Evolutionary conservation across 1,284 basidiomycete genomes (phyloP).

Genomic region (Ceratobasidium sp.): DNA sequence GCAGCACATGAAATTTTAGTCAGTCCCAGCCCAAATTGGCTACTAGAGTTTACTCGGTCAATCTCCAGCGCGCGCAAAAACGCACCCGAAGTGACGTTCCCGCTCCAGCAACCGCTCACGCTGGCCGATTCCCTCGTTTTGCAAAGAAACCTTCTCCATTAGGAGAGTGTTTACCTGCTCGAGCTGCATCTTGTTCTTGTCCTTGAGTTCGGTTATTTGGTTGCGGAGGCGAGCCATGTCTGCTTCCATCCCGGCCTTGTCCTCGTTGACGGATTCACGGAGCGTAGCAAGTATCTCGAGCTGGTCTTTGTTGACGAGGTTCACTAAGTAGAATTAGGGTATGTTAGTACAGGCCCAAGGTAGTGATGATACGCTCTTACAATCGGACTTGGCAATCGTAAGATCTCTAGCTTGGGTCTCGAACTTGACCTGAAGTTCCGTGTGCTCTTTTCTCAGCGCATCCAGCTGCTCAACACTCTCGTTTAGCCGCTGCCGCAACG

Average conservation of each 20-base stretch:
- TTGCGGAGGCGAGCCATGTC: constrained; percentile 70
- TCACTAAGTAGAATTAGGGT: constrained; percentile 61
- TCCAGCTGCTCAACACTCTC: constrained; percentile 88
- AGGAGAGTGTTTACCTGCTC: constrained; percentile 87
- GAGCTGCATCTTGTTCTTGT: constrained; percentile 89
- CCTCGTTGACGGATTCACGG: constrained; percentile 86
- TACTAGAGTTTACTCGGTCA: constrained; percentile 25
- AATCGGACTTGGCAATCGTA: constrained; percentile 83
- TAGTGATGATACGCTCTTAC: constrained; percentile 59
- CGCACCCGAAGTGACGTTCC: constrained; percentile 78
- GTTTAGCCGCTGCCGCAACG: constrained; percentile 83
- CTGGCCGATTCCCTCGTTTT: constrained; percentile 84
- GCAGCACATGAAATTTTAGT: constrained; percentile 4
- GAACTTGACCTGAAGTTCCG: constrained; percentile 74
- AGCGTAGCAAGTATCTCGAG: constrained; percentile 81
- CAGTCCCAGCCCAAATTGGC: constrained; percentile 39
- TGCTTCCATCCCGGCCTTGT: constrained; percentile 76
- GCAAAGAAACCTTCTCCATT: constrained; percentile 89
- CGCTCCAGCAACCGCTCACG: constrained; percentile 82
- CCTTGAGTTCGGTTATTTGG: constrained; percentile 73
- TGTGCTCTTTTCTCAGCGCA: constrained; percentile 66
- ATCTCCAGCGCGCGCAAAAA: constrained; percentile 33
- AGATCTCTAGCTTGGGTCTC: constrained; percentile 73
- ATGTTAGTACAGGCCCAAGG: constrained; percentile 21
- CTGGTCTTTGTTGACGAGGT: constrained; percentile 83